A percentile compares a stretch with the other conserved stretches of the same genome.
These are phyloP conservation scores for Capronia americana DNA, from an alignment of 2,329 filamentous ascomycete genomes.

Conservation along the genomic window DNA sequence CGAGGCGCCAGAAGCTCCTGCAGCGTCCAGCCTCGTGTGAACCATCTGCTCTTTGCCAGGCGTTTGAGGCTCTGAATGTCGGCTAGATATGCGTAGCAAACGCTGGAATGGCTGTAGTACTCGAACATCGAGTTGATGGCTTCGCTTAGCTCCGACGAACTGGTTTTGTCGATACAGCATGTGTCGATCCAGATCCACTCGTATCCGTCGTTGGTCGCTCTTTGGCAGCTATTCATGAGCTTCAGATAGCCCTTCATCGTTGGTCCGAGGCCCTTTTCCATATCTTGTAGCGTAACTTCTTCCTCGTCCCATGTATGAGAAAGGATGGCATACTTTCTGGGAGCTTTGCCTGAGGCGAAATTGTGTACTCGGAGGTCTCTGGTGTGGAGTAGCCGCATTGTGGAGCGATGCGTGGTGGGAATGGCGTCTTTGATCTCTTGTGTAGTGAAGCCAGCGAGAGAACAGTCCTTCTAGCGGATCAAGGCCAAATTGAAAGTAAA, in stretches of 20 bases:
- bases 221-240: conserved; percentile 11
- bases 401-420: too few species aligned
- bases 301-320: conserved; percentile 23
- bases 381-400: background rate
- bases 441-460: too few species aligned
- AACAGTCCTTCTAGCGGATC: too few species aligned
- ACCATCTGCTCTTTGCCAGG: conserved; percentile 11
- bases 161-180: conserved; percentile 39
- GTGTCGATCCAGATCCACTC: conserved; percentile 39
- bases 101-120: conserved; percentile 36
- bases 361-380: background rate
- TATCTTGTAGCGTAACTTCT: conserved; percentile 28
- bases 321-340: conserved; percentile 14
- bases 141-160: conserved; percentile 35
- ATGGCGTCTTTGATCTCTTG: too few species aligned
- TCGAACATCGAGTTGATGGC: conserved; percentile 38
- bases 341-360: background rate
- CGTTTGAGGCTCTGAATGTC: background rate
- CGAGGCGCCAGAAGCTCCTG: conserved; percentile 12
- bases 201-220: conserved; percentile 1
- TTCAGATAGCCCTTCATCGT: conserved; percentile 19
- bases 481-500: too few species aligned
- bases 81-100: conserved; percentile 36
- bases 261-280: background rate
- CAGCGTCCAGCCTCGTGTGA: conserved; percentile 10